Evolutionary conservation across 2,329 filamentous ascomycete species (phyloP), one percentile per base, ranked within the genome.

Genomic region (Colletotrichum sp.): DNA sequence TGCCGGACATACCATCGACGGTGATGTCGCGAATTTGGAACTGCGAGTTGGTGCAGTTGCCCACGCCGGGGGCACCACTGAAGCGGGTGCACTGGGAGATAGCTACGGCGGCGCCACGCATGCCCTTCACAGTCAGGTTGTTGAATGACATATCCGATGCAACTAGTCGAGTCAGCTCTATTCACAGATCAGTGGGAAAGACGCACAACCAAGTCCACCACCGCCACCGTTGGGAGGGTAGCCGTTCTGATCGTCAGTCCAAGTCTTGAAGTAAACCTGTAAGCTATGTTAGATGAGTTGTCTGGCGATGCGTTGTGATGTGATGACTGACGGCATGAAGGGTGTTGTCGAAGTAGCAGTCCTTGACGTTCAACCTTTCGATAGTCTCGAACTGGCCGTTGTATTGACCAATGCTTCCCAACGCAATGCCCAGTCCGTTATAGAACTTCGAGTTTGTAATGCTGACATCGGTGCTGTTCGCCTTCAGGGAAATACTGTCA

Each of bases 381-480:
- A 89, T 84, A 3, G 83, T 85, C 71, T 89, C 87, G 63, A 85
- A 86, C 1, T 79, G 78, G n/a, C 80, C 84, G 0, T 85, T 83
- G 69, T 88, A 88, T 77, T 90, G 88, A 0, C 88, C 88, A 22
- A 90, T 88, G 27, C 84, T 87, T 1, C 88, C 88, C 7, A 90
- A 81, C 0, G 89, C 87, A 22, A 89, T 84, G 1, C 87, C 87
- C 0, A 83, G 77, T 0, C 87, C 87, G 19, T 84, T 81, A 76
- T 85, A 83, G 77, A 88, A 87, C 3, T 77, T 81, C 13, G 81
- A 84, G 73, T 89, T 83, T 9, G 80, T 83, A 71, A 89, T 78
- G 16, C 66, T 79, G 32, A 82, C 77, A 49, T 82, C 67, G 7
- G 79, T 80, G 63, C 80, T 81, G 49, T 81, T 79, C 8, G 78